Base-by-base conservation (phyloP, 73 alveolate genomes). In the Stentor coeruleus region DNA sequence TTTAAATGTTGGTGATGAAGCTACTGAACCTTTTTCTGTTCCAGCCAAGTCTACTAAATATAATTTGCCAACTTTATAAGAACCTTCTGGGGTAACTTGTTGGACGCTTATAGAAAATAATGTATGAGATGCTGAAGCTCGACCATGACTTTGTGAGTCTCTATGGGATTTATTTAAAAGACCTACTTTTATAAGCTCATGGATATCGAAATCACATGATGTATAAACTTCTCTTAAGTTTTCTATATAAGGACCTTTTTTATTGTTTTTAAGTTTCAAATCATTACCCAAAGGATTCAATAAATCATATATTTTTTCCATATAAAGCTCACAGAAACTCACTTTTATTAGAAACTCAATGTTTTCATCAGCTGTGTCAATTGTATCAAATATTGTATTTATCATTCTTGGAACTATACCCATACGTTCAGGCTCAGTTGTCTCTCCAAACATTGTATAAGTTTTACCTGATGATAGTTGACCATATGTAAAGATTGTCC, bases 391-490 rank as follows among this genome's bases (percentile, higher is more conserved):
- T 3, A 96, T 87, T 82, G 94, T 98, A 83, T 95, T 85, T 36
- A 96, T 89, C 3, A 96, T 84, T 81, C 99, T 92, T 20, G 99
- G 99, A 35, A 96, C 87, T 39, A 96, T 86, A 36, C 99, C 99
- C 4, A 98, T 98, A 60, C 82, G 88, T 76, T 94, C 97, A 2
- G 97, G 96, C 0, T 90, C 95, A 28, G 55, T 81, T 15, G 83
- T 86, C 20, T 94, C 87, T 4, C 99, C 99, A 37, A 96, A 88
- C 99, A 96, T 96, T 15, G 99, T 96, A 88, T 87, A 96, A 0
- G 99, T 96, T 83, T 96, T 96, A 15, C 99, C 99, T 49, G 96
- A 87, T 57, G 99, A 92, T 20, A 98, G 93, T 66, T 96, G 95
- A 3, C 99, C 99, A 85, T 96, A 96, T 94, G 91, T 92, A 82